Evolutionary conservation across 2,329 filamentous ascomycete genomes (phyloP).

Genomic region (Calonectria pauciramosa): DNA sequence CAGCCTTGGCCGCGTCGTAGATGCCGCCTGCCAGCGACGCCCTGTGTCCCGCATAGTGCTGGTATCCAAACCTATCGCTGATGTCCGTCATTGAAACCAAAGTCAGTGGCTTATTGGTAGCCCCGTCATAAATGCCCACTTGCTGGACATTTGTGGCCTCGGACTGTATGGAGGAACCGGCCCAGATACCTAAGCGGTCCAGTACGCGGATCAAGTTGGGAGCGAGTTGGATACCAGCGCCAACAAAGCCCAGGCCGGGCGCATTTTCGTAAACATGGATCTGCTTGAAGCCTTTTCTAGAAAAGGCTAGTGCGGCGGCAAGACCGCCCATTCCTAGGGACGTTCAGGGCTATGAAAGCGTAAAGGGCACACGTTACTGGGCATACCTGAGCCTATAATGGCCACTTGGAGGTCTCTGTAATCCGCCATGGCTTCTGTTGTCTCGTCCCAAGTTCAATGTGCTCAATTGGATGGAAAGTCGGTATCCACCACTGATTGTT

Average conservation of each 20-base stretch:
- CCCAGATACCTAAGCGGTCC: slow-evolving; percentile 27
- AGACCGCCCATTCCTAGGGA: slow-evolving; percentile 33
- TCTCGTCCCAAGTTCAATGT: not conserved
- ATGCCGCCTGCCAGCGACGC: slow-evolving; percentile 24
- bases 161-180: not conserved
- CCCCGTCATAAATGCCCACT: not conserved
- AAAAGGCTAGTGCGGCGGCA: slow-evolving; percentile 26
- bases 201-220: slow-evolving; percentile 33
- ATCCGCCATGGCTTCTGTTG: not conserved
- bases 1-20: slow-evolving; percentile 20
- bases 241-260: slow-evolving; percentile 30
- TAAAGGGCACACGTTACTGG: not conserved
- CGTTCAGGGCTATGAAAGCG: not conserved
- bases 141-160: slow-evolving; percentile 1
- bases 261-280: slow-evolving; percentile 31
- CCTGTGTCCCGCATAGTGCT: slow-evolving; percentile 25
- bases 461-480: not conserved
- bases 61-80: slow-evolving; percentile 22
- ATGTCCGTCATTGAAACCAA: slow-evolving; percentile 22
- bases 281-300: slow-evolving; percentile 32
- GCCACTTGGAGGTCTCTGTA: not conserved
- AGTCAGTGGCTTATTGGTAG: not conserved
- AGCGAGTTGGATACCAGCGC: slow-evolving; percentile 33
- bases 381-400: not conserved
- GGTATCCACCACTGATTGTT: not conserved